phyloP scores from a whole-genome alignment of 2,329 filamentous ascomycete genomes.

The Trichophyton simii region DNA sequence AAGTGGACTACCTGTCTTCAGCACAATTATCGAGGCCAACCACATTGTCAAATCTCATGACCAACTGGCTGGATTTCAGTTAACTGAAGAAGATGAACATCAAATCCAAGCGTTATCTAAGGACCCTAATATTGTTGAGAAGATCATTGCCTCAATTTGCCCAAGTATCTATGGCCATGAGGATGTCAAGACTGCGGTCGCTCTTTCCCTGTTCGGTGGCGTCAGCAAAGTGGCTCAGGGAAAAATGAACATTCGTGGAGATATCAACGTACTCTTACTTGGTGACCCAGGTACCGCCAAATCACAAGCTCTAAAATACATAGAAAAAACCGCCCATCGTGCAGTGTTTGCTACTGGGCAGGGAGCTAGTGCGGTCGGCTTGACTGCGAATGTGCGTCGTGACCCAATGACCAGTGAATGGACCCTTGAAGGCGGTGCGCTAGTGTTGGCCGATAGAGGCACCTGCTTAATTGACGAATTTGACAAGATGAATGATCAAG shows the following conservation, averaged over 20 bases:
- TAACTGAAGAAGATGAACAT: slow-evolving; percentile 91
- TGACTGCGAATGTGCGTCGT: slow-evolving; percentile 89
- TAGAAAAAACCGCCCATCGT: slow-evolving; percentile 92
- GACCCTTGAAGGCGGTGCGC: slow-evolving; percentile 89
- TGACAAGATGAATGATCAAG: slow-evolving; percentile 99
- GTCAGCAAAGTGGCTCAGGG: slow-evolving; percentile 85
- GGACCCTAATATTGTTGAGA: slow-evolving; percentile 84
- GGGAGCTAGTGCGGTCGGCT: slow-evolving; percentile 90
- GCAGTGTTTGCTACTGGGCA: slow-evolving; percentile 97
- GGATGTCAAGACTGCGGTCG: slow-evolving; percentile 94
- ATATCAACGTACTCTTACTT: slow-evolving; percentile 93
- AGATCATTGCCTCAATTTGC: slow-evolving; percentile 82
- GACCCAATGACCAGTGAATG: slow-evolving; percentile 94
- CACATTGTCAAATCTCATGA: slow-evolving; percentile 95
- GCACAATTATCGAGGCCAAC: slow-evolving; percentile 93
- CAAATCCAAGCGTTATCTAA: slow-evolving; percentile 76
- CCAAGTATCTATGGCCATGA: slow-evolving; percentile 95
- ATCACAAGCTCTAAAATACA: slow-evolving; percentile 92
- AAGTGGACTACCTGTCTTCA: slow-evolving; percentile 96
- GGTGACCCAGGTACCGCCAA: slow-evolving; percentile 97
- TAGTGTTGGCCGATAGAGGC: slow-evolving; percentile 87
- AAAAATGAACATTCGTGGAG: slow-evolving; percentile 79
- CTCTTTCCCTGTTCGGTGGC: slow-evolving; percentile 85
- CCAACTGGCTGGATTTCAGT: slow-evolving; percentile 86
- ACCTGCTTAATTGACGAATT: slow-evolving; percentile 98